Conservation (phyloP, 73 alveolate species). For the Tetrahymena malaccensis region DNA sequence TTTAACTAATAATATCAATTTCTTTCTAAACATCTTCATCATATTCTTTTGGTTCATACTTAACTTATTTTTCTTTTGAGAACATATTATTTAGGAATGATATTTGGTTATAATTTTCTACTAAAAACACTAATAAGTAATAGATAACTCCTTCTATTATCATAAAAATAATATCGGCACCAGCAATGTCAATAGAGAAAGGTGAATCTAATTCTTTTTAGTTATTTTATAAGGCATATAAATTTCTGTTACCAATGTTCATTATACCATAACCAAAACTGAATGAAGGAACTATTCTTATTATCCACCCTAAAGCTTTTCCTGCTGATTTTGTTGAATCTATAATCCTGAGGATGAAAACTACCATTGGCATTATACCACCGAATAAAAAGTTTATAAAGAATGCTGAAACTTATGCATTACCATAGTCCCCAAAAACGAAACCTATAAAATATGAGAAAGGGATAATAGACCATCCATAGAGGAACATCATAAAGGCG, state of each 20-base stretch:
- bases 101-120: slow-evolving; percentile 34
- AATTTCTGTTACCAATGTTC: slow-evolving; percentile 17
- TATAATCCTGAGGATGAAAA: slow-evolving; percentile 48
- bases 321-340: slow-evolving; percentile 48
- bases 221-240: slow-evolving; percentile 19
- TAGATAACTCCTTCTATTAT: slow-evolving; percentile 9
- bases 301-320: slow-evolving; percentile 38
- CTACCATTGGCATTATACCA: slow-evolving; percentile 47
- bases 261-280: slow-evolving; percentile 57
- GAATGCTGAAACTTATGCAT: slow-evolving; percentile 56
- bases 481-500: slow-evolving; percentile 56
- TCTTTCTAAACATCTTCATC: slow-evolving; percentile 48
- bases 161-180: slow-evolving; percentile 25
- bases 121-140: slow-evolving; percentile 13
- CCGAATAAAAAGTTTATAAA: slow-evolving; percentile 50
- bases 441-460: slow-evolving; percentile 60
- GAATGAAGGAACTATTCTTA: slow-evolving; percentile 60
- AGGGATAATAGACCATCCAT: slow-evolving; percentile 60
- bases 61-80: background rate
- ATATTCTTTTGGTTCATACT: background rate
- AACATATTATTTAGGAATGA: slow-evolving; percentile 8
- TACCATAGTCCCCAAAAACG: slow-evolving; percentile 40
- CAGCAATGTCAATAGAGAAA: slow-evolving; percentile 36
- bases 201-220: slow-evolving; percentile 8
- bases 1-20: background rate